Evolutionary conservation across 1,284 basidiomycete genomes (phyloP), one percentile per base, ranked within the genome.

Genomic region (Heimioporus punctisporus): DNA sequence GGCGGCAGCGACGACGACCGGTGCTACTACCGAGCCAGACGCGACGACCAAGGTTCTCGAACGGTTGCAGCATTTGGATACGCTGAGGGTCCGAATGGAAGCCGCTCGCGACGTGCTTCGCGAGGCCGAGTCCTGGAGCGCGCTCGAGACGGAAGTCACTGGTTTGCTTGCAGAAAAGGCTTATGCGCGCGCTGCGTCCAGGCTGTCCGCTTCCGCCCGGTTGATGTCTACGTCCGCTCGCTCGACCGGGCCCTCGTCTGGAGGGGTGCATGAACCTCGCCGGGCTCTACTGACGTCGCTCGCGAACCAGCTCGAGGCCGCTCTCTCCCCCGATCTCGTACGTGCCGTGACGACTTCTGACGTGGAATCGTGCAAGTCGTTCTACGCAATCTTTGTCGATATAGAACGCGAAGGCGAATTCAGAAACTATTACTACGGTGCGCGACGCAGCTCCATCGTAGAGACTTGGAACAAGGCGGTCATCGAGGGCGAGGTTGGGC

Each of bases 81-180:
- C 83, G 11, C 82, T 94, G 37, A 96, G 95, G 69, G 78, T 78
- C 19, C 82, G 90, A 42, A 95, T 98, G 92, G 90, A 93, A 63
- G 85, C 86, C 3, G 84, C 93, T 2, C 81, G 93, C 28, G 92
- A 92, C 57, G 92, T 97, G 17, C 73, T 97, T 23, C 83, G 87
- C 31, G 95, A 97, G 68, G 95, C 95, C 24, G 92, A 97, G 76
- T 92, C 89, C 58, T 98, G 96, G 96, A 92, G 90, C 49, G 92
- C 92, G 1, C 81, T 98, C 40, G 96, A 98, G 71, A 81, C 90
- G 46, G 96, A 98, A 72, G 90, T 97, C 44, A 90, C 90, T 0
- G 80, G 87, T 1, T 81, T 95, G 21, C 80, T 98, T 39, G 75
- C 81, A n/a, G 90, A 92, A 59, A 82, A 84, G 62, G 85, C 80